Evolutionary conservation across 2,329 filamentous ascomycete genomes (phyloP), one percentile per base, ranked within the genome.

Genomic region (Colletotrichum falcatum): DNA sequence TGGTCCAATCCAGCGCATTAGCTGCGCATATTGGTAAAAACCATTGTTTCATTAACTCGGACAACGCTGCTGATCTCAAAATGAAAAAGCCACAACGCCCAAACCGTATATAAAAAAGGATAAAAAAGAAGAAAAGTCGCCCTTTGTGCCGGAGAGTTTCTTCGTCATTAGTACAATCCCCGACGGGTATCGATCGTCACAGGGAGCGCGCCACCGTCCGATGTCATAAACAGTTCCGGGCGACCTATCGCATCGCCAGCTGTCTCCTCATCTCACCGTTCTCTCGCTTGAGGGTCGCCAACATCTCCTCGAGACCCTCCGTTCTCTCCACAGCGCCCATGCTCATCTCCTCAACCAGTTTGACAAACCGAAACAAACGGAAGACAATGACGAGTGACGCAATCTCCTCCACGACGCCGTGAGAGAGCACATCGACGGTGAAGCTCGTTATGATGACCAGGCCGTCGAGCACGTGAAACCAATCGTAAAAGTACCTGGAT

Each of bases 281-380:
- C 65, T 85, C 87, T 62, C 77, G 80, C 75, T 87, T 85, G 11
- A 91, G 78, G 33, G 83, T 79, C 59, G 85, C 83, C 33, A 92
- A 81, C 65, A 83, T 79, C 61, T 83, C 78, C 73, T 88, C 82
- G 48, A 92, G 79, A 12, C 84, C 83, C 72, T 90, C 89, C 81
- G 89, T 87, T 76, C 89, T 83, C 78, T 92, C 90, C 44, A 87
- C 81, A 1, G 89, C 89, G 11, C 89, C 89, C 8, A 90, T 84
- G 37, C 87, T 87, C 71, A 92, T 83, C 78, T 93, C 91, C 75
- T 93, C 89, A 8, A 91, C 87, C 61, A 92, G 91, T 81, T 92
- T 92, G 77, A 92, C 88, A 54, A 93, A 85, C 20, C 91, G 85
- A 88, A 90, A 92, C 4, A 93, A 82, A 63, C 91, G 88, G 54